Percentiles rank a stretch among this genome's conserved stretches.
These are phyloP conservation scores for Staphylotrichum tortipilum DNA, from an alignment of 495 filamentous ascomycete species.

Conservation along the genomic window DNA sequence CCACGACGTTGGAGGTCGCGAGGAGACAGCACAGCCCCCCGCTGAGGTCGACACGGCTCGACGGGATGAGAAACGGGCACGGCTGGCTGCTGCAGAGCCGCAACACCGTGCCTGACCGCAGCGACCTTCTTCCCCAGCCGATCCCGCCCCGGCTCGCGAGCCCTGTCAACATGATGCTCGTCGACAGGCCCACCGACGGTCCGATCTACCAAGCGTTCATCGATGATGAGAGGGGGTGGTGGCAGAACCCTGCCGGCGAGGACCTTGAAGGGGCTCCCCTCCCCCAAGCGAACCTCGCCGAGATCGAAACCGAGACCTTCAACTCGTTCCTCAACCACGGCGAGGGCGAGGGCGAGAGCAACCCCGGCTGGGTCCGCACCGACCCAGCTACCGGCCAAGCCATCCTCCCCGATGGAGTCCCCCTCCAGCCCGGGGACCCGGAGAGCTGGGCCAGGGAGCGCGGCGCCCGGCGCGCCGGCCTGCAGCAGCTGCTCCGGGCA, in stretches of 20 bases:
- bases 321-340: background rate
- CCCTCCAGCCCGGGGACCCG: background rate
- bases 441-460: conserved; percentile 18
- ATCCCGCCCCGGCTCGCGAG: conserved; percentile 1
- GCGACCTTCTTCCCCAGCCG: conserved; percentile 5
- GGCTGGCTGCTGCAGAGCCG: conserved; percentile 11
- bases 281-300: conserved; percentile 3
- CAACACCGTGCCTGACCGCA: background rate
- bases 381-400: conserved; percentile 6
- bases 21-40: conserved; percentile 5
- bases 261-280: background rate
- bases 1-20: conserved; percentile 7
- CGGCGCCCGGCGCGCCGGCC: conserved; percentile 33
- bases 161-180: conserved; percentile 12
- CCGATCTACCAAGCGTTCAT: background rate
- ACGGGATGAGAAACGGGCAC: conserved; percentile 9
- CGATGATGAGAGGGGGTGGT: background rate
- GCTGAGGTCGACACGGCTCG: conserved; percentile 15
- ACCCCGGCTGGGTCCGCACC: background rate
- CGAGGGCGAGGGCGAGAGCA: too few relatives aligned
- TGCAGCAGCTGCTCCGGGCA: conserved; percentile 30
- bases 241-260: background rate
- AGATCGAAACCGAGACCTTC: conserved; percentile 9
- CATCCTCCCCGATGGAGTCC: conserved; percentile 9
- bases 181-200: background rate